These are phyloP conservation scores for Raddia distichophylla DNA, from an alignment of 176 grass and related monocot genomes.

Conservation along the genomic window DNA sequence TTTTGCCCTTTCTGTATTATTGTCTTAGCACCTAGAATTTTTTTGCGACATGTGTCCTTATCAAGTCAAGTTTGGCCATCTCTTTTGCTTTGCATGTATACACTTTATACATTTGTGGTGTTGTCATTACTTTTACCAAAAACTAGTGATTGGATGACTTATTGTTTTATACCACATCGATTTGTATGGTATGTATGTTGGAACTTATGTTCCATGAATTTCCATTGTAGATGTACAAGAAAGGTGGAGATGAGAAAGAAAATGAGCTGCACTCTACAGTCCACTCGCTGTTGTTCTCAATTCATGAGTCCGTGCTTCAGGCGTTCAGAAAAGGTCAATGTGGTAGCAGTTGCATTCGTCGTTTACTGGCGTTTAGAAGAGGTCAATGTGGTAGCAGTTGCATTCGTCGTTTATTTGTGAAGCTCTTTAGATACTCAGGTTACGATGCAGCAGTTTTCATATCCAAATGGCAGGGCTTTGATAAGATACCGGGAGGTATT, in stretches of 20 bases:
- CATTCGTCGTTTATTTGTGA: conserved; percentile 69
- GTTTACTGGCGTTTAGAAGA: conserved; percentile 31
- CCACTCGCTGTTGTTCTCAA: conserved; percentile 72
- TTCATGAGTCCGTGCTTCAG: conserved; percentile 63
- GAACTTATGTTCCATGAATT: neutral
- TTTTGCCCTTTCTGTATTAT: neutral
- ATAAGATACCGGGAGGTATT: conserved; percentile 89
- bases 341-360: conserved; percentile 68
- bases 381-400: conserved; percentile 73
- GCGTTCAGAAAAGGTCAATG: conserved; percentile 62
- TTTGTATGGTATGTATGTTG: neutral
- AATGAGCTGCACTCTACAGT: conserved; percentile 64
- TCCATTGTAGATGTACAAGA: conserved; percentile 68
- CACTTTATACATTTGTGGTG: neutral
- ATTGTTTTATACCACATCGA: neutral
- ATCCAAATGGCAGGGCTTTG: conserved; percentile 79
- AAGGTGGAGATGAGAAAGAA: conserved; percentile 60
- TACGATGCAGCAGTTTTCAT: conserved; percentile 73
- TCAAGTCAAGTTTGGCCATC: neutral
- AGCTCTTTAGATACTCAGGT: conserved; percentile 74
- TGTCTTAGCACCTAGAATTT: neutral
- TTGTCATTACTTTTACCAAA: neutral
- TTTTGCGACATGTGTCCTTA: neutral
- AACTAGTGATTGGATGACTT: neutral
- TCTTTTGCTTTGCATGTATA: neutral